A percentile compares a stretch with the other conserved stretches of the same genome.
Conservation (phyloP, 2,329 filamentous ascomycete genomes). For the Fusarium solani-melongenae region DNA sequence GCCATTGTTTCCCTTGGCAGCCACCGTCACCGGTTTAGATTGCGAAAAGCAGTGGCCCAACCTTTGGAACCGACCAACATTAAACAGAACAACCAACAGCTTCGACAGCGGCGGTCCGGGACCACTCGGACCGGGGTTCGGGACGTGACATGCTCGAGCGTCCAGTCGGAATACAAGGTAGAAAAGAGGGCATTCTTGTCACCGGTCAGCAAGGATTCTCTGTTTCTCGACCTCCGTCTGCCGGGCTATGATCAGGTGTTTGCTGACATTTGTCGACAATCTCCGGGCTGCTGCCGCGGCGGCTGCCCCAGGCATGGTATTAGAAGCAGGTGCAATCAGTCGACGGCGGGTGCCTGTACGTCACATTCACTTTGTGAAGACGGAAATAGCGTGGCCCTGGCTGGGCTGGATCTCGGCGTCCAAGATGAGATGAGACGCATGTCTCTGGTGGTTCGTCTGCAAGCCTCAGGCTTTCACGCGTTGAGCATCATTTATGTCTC, state of each 20-base stretch:
- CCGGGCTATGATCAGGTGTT: neutral
- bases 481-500: neutral
- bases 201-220: slow-evolving; percentile 1
- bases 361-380: neutral
- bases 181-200: neutral
- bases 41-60: neutral
- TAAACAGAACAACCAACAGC: slow-evolving; percentile 7
- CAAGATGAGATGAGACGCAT: slow-evolving; percentile 27
- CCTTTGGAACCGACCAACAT: slow-evolving; percentile 12
- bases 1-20: neutral
- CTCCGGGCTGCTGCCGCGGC: neutral
- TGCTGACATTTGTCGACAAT: neutral
- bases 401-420: neutral
- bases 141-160: slow-evolving; percentile 7
- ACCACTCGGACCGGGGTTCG: slow-evolving; percentile 27
- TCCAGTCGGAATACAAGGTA: slow-evolving; percentile 19
- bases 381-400: neutral
- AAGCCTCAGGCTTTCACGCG: neutral
- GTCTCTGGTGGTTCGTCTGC: slow-evolving; percentile 17
- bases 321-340: neutral
- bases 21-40: neutral
- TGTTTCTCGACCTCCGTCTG: neutral
- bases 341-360: neutral
- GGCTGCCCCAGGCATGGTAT: neutral
- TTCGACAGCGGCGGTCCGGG: slow-evolving; percentile 8